phyloP scores from a whole-genome alignment of 352 stramenopile genomes.

The Thalassiosira mediterranea region DNA sequence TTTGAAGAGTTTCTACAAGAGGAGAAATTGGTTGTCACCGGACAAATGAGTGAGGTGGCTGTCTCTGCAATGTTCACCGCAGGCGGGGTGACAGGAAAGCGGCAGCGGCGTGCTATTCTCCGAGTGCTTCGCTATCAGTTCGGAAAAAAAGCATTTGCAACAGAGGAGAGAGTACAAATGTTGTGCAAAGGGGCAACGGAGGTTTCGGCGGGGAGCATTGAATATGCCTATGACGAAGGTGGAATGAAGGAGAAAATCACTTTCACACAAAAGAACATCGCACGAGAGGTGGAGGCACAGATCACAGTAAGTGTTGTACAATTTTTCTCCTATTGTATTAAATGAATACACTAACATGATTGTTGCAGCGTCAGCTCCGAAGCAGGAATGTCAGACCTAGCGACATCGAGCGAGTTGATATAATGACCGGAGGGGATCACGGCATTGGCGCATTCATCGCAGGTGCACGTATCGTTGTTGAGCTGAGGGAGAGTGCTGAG shows the following conservation, averaged over 20 bases:
- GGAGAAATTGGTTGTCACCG: not conserved
- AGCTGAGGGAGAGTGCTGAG: not conserved
- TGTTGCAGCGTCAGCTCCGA: not conserved
- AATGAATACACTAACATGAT: no score
- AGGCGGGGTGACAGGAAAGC: not conserved
- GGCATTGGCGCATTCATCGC: constrained; percentile 15
- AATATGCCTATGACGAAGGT: not conserved
- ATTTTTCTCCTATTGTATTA: no score
- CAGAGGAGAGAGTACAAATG: constrained; percentile 20
- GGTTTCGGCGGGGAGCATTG: not conserved
- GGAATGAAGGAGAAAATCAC: not conserved
- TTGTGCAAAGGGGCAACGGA: constrained; percentile 12
- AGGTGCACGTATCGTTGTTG: not conserved
- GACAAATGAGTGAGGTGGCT: constrained; percentile 2
- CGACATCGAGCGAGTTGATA: constrained; percentile 9
- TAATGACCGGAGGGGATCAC: constrained; percentile 13
- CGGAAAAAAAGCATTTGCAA: constrained; percentile 17
- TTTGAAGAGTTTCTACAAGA: constrained; percentile 4
- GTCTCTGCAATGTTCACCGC: constrained; percentile 12
- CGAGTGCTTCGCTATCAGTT: constrained; percentile 11
- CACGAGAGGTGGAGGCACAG: constrained; percentile 11
- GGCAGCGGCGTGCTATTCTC: not conserved
- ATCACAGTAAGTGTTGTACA: no score
- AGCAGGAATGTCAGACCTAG: not conserved
- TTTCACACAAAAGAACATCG: constrained; percentile 19